A percentile compares a stretch with the other conserved stretches of the same genome.
These are phyloP conservation scores for Aspergillus quadricinctus DNA, from an alignment of 2,329 filamentous ascomycete species.

Conservation along the genomic window DNA sequence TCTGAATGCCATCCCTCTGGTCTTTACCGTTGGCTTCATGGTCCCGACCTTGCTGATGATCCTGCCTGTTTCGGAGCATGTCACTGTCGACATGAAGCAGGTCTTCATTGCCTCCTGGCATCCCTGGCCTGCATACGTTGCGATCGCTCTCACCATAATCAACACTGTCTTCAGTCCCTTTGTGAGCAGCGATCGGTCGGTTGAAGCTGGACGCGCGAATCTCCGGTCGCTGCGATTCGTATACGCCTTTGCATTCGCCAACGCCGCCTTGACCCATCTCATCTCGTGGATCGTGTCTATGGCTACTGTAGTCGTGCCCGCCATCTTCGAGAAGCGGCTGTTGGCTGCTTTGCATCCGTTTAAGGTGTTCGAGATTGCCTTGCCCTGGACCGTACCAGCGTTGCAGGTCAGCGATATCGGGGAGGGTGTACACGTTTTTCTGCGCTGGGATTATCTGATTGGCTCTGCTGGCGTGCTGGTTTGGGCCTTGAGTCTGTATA, in stretches of 20 bases:
- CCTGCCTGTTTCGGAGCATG: conserved; percentile 37
- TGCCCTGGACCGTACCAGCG: conserved; percentile 29
- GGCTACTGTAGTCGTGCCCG: conserved; percentile 33
- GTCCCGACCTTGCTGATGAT: conserved; percentile 43
- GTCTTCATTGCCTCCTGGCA: conserved; percentile 49
- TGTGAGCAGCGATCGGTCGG: conserved; percentile 18
- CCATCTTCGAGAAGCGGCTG: conserved; percentile 30
- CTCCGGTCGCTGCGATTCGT: conserved; percentile 33
- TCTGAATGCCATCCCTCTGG: conserved; percentile 35
- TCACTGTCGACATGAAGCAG: conserved; percentile 44
- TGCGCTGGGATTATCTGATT: conserved; percentile 49
- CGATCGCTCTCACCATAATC: conserved; percentile 34
- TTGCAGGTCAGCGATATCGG: conserved; percentile 31
- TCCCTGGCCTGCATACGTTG: conserved; percentile 46
- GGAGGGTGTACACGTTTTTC: conserved; percentile 42
- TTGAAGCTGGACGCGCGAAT: conserved; percentile 20
- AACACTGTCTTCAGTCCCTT: conserved; percentile 21
- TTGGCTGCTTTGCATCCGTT: conserved; percentile 33
- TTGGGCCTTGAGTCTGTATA: conserved; percentile 43
- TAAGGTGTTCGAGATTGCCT: conserved; percentile 34
- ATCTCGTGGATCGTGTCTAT: conserved; percentile 39
- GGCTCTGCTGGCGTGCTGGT: conserved; percentile 41
- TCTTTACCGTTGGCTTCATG: conserved; percentile 42
- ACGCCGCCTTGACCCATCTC: conserved; percentile 40
- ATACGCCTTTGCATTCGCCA: conserved; percentile 40